Evolutionary conservation across 164 flowering plant species (phyloP).

Genomic region (Tetracentron sinense): DNA sequence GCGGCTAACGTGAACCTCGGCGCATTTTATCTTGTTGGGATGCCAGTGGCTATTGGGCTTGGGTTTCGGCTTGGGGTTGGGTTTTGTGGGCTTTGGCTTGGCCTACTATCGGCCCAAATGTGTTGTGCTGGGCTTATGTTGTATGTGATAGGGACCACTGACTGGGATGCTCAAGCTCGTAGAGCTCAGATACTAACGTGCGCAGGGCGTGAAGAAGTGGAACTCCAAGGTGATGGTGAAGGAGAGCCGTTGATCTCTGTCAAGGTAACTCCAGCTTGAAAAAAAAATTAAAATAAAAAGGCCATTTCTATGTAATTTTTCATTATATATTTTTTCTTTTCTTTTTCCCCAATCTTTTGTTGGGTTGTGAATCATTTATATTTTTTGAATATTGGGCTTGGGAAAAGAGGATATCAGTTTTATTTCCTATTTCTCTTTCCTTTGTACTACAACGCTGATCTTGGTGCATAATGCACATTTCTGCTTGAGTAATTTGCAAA

Average conservation of each 20-base stretch:
- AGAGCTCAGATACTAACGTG: conserved; percentile 59
- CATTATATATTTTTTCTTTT: not conserved
- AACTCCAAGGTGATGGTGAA: conserved; percentile 9
- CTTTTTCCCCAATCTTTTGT: conserved; percentile 6
- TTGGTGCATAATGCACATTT: not conserved
- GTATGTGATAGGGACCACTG: conserved; percentile 75
- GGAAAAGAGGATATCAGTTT: conserved; percentile 12
- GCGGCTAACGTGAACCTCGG: conserved; percentile 88
- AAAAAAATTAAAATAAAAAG: not conserved
- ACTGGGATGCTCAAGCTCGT: conserved; percentile 65
- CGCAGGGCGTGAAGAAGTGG: conserved; percentile 22
- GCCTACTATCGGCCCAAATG: conserved; percentile 72
- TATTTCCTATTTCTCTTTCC: not conserved
- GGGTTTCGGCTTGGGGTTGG: conserved; percentile 62
- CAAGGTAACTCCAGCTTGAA: conserved; percentile 30
- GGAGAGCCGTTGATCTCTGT: conserved; percentile 49
- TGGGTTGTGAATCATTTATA: conserved; percentile 21
- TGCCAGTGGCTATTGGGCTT: conserved; percentile 85
- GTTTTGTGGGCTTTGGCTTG: conserved; percentile 81
- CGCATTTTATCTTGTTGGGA: conserved; percentile 84
- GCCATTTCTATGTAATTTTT: conserved; percentile 1
- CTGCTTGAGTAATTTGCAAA: not conserved
- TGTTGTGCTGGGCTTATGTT: conserved; percentile 88
- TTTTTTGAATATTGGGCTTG: conserved; percentile 13
- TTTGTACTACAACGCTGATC: no score